Evolutionary conservation across 495 filamentous ascomycete species (phyloP).

Genomic region (Neurospora sp.): DNA sequence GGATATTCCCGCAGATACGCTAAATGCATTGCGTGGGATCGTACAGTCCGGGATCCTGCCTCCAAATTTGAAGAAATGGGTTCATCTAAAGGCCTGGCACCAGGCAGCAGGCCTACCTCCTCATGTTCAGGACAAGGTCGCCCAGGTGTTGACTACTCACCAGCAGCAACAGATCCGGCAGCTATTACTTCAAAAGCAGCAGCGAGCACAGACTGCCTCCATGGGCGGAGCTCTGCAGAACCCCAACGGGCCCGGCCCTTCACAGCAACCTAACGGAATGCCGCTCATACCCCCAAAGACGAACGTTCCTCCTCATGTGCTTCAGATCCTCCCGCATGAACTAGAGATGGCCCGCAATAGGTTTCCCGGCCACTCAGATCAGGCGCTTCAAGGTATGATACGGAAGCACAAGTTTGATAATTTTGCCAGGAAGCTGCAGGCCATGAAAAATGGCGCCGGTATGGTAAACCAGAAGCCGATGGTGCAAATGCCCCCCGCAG

Average conservation of each 20-base stretch:
- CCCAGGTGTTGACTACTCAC: constrained; percentile 36
- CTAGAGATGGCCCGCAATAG: background rate
- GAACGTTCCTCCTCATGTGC: background rate
- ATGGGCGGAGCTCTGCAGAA: background rate
- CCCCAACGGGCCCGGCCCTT: background rate
- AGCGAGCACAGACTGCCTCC: constrained; percentile 7
- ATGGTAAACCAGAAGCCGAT: constrained; percentile 6
- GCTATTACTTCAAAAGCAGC: constrained; percentile 6
- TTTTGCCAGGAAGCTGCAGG: background rate
- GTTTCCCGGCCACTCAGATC: background rate
- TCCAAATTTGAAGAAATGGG: constrained; percentile 59
- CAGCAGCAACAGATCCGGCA: constrained; percentile 47
- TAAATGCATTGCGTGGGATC: constrained; percentile 11
- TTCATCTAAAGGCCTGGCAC: constrained; percentile 54
- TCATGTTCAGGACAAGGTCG: constrained; percentile 24
- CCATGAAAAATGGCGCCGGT: background rate
- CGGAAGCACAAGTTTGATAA: background rate
- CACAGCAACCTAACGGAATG: background rate
- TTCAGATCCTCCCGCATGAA: constrained; percentile 2
- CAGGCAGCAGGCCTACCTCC: constrained; percentile 33
- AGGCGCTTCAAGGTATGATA: background rate
- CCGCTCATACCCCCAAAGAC: background rate
- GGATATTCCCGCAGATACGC: constrained; percentile 20
- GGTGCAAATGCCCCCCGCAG: background rate
- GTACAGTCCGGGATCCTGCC: constrained; percentile 28